Percentiles rank a stretch among this genome's conserved stretches.
These are phyloP conservation scores for Noccaea bulbosa DNA, from an alignment of 345 rosid genomes.

Conservation along the genomic window DNA sequence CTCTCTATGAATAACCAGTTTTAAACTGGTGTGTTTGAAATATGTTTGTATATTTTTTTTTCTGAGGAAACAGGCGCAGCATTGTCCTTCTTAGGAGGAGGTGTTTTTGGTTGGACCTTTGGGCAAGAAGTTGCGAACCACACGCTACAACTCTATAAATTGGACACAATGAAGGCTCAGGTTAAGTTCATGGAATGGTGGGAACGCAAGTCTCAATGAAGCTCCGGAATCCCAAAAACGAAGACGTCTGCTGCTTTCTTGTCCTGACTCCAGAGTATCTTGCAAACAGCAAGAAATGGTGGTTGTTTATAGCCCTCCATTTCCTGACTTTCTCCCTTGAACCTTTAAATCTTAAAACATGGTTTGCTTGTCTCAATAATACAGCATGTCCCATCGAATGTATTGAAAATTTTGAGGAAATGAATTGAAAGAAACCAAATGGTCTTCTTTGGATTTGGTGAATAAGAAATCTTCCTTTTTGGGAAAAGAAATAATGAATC, in stretches of 20 bases:
- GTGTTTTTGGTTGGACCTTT: constrained; percentile 82
- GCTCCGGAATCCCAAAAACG: constrained; percentile 37
- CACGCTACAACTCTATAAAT: constrained; percentile 71
- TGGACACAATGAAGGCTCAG: constrained; percentile 87
- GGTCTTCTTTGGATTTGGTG: not conserved
- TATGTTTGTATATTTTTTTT: not conserved
- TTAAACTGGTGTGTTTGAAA: not conserved
- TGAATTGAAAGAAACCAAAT: constrained; percentile 10
- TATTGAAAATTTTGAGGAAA: constrained; percentile 10
- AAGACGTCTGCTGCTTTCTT: constrained; percentile 12
- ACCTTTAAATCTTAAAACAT: constrained; percentile 20
- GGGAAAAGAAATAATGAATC: not conserved
- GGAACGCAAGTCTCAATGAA: constrained; percentile 60
- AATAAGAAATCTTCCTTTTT: not conserved
- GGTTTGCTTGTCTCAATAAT: constrained; percentile 21
- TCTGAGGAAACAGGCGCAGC: constrained; percentile 65
- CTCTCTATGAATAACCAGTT: not conserved
- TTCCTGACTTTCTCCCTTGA: not conserved
- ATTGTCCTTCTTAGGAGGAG: constrained; percentile 80
- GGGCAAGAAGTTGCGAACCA: constrained; percentile 88
- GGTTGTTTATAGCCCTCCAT: not conserved
- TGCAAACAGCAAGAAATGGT: constrained; percentile 15
- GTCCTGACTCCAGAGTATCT: constrained; percentile 1
- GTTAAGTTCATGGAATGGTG: constrained; percentile 94
- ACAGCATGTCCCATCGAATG: constrained; percentile 16